phyloP scores from a whole-genome alignment of 192 early-diverging fungal species.

The Backusella circina region DNA sequence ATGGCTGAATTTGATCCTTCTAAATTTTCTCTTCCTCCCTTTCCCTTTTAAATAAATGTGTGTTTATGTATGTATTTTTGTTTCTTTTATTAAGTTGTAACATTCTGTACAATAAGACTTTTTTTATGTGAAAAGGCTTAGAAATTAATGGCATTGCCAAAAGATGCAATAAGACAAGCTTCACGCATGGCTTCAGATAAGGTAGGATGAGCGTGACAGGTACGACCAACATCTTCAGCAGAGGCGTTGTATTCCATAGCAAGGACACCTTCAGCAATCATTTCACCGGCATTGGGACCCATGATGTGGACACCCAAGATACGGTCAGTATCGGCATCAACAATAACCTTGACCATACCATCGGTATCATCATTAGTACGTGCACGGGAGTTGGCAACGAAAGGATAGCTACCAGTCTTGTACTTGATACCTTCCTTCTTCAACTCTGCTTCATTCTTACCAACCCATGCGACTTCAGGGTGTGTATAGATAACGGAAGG shows the following conservation, averaged over 20 bases:
- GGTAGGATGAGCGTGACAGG: slow-evolving; percentile 96
- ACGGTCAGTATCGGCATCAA: slow-evolving; percentile 92
- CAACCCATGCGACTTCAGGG: slow-evolving; percentile 99
- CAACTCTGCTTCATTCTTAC: slow-evolving; percentile 91
- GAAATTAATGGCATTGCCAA: slow-evolving; percentile 77
- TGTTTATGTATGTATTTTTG: background rate
- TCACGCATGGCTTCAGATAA: slow-evolving; percentile 98
- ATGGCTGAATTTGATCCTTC: slow-evolving; percentile 67
- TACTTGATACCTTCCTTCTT: slow-evolving; percentile 87
- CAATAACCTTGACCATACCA: slow-evolving; percentile 95
- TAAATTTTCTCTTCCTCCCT: background rate
- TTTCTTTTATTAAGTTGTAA: slow-evolving; percentile 3
- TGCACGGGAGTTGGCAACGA: slow-evolving; percentile 94
- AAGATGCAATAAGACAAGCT: slow-evolving; percentile 84
- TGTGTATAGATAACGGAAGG: slow-evolving; percentile 98
- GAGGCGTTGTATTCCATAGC: slow-evolving; percentile 98
- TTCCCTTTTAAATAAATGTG: background rate
- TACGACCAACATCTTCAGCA: slow-evolving; percentile 95
- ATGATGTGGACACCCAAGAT: slow-evolving; percentile 99
- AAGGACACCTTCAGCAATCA: slow-evolving; percentile 97
- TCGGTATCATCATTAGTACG: slow-evolving; percentile 95
- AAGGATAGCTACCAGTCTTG: slow-evolving; percentile 92
- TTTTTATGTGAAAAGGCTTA: slow-evolving; percentile 32
- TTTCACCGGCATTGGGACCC: slow-evolving; percentile 97
- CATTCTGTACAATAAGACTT: slow-evolving; percentile 2